Evolutionary conservation across 2,329 filamentous ascomycete species (phyloP).

Genomic region (Colletotrichum simmondsii): DNA sequence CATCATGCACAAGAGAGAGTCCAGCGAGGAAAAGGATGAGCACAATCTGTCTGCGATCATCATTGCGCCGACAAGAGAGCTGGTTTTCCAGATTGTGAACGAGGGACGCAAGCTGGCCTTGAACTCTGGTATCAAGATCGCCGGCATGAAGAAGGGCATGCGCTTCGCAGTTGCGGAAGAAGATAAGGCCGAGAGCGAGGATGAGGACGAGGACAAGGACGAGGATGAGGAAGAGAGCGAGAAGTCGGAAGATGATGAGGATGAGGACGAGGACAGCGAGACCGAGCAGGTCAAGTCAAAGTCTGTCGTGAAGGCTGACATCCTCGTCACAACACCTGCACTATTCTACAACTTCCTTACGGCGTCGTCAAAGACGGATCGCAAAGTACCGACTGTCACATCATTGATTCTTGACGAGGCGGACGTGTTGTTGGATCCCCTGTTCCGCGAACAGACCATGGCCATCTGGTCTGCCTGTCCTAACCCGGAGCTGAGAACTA

Average conservation of each 20-base stretch:
- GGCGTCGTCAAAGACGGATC: constrained; percentile 54
- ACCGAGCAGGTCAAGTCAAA: constrained; percentile 41
- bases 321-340: constrained; percentile 84
- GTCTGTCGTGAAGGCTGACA: constrained; percentile 76
- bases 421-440: constrained; percentile 89
- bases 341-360: constrained; percentile 76
- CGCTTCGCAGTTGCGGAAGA: constrained; percentile 48
- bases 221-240: constrained; percentile 49
- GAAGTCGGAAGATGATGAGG: constrained; percentile 44
- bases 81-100: constrained; percentile 82
- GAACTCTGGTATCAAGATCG: constrained; percentile 82
- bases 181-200: constrained; percentile 37
- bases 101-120: constrained; percentile 85
- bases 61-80: constrained; percentile 81
- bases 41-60: constrained; percentile 75
- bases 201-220: constrained; percentile 48
- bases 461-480: constrained; percentile 85
- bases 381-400: constrained; percentile 73
- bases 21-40: constrained; percentile 49
- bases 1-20: constrained; percentile 69
- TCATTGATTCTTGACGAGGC: constrained; percentile 91
- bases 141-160: constrained; percentile 89
- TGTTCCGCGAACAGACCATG: constrained; percentile 91
- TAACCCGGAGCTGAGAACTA: constrained; percentile 75
- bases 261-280: constrained; percentile 45